Evolutionary conservation across 768 basidiomycete genomes (phyloP), one percentile per base, ranked within the genome.

Genomic region (Ephemerocybe angulata): DNA sequence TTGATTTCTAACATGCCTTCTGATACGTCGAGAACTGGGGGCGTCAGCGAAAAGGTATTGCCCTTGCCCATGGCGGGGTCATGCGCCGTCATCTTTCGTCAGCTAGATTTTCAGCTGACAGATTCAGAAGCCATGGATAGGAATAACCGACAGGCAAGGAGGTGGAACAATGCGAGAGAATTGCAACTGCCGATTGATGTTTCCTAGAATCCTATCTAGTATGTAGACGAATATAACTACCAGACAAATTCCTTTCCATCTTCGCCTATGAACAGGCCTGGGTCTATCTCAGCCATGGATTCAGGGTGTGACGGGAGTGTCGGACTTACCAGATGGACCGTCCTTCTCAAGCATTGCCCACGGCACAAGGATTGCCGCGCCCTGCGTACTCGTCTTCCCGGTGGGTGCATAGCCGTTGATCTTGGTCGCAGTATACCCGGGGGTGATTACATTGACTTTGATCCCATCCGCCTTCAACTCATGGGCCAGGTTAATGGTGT

Each of bases 371-470:
- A 60, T 54, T 56, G 67, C 64, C 1, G 77, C 76, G 15, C 71
- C 71, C 41, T 70, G 67, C 54, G 57, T 58, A 0, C 67, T 38
- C 27, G 63, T 69, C 67, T 77, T 76, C 7, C 76, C 76, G 10
- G 73, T 76, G 4, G 65, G 52, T 3, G 64, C 49, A 56, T 70
- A 74, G 47, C 52, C 60, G 57, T 77, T 79, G 62, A 77, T 49
- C 57, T 75, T 76, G 42, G 76, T 74, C 25, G 73, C 67, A 1
- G 74, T 78, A 55, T 69, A 86, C 1, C 87, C 87, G 13, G 87
- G 87, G 0, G 83, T 84, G 3, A 86, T 68, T 1, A 76, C 72
- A 63, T 88, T 88, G 44, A 85, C 81, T 54, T 80, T 79, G 58
- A 88, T 83, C 22, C 66, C 41, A 53, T 76, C 71, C 21, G 66